Percentiles rank a stretch among this genome's conserved stretches.
These are phyloP conservation scores for Trichomonas vaginalis DNA, from an alignment of 208 protist genomes.

Conservation along the genomic window DNA sequence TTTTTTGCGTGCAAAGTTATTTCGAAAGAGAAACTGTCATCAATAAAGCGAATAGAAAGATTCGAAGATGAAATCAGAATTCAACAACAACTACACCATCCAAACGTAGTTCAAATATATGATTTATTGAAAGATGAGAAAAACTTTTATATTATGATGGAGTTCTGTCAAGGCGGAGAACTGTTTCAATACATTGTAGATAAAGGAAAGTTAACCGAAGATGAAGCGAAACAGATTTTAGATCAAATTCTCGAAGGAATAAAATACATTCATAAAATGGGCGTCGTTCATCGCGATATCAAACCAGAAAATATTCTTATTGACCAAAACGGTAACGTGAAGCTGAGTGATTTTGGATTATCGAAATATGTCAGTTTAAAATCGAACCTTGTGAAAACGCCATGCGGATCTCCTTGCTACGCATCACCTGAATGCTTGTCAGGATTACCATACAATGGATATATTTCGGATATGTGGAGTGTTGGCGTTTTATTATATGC, in stretches of 20 bases:
- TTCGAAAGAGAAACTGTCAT: neutral
- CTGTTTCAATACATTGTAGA: neutral
- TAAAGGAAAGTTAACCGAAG: neutral
- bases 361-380: neutral
- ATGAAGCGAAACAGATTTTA: neutral
- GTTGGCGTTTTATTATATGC: neutral
- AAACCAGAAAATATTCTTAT: neutral
- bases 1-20: constrained; percentile 1
- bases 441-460: neutral
- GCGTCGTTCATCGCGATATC: neutral
- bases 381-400: neutral
- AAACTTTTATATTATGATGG: neutral
- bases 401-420: neutral
- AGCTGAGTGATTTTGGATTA: neutral
- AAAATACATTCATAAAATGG: neutral
- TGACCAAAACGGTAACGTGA: neutral
- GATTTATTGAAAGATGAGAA: neutral
- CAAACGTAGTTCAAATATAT: neutral
- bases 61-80: neutral
- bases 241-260: neutral
- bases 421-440: neutral
- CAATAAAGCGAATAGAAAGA: neutral
- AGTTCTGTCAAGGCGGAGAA: neutral
- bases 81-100: neutral
- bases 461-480: neutral